phyloP scores from a whole-genome alignment of 352 stramenopile genomes.

The Globisporangium nagaii region DNA sequence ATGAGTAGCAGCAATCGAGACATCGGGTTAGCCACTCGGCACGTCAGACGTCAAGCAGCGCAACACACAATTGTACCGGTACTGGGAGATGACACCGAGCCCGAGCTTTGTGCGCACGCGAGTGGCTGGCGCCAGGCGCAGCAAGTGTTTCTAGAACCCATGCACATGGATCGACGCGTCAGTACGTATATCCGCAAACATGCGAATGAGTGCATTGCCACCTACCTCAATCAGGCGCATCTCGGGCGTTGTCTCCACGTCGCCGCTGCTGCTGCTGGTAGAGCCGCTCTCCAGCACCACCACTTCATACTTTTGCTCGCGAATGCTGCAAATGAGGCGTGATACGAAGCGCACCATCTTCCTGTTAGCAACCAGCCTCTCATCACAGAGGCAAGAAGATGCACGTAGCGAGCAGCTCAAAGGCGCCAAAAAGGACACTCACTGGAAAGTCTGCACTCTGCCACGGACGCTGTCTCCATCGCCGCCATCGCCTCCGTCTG shows the following conservation, averaged over 20 bases:
- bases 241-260: not conserved
- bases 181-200: not conserved
- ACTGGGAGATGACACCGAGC: constrained; percentile 17
- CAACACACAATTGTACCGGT: constrained; percentile 21
- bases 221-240: constrained; percentile 1
- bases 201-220: not conserved
- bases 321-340: constrained; percentile 9
- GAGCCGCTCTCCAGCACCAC: not conserved
- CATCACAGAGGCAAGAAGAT: not conserved
- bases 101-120: constrained; percentile 33
- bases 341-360: not conserved
- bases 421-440: not conserved
- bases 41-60: not conserved
- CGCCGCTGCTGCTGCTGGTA: not conserved
- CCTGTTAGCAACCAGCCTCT: not conserved
- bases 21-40: not conserved
- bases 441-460: constrained; percentile 34
- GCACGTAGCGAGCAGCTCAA: not conserved
- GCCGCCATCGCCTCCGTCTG: not conserved
- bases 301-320: constrained; percentile 16
- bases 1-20: not conserved
- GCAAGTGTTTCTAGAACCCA: constrained; percentile 18
- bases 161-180: not conserved
- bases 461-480: constrained; percentile 1
- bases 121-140: constrained; percentile 27